phyloP scores from a whole-genome alignment of 225 moss, liverwort and hornwort species.

The Antitrichia curtipendula region DNA sequence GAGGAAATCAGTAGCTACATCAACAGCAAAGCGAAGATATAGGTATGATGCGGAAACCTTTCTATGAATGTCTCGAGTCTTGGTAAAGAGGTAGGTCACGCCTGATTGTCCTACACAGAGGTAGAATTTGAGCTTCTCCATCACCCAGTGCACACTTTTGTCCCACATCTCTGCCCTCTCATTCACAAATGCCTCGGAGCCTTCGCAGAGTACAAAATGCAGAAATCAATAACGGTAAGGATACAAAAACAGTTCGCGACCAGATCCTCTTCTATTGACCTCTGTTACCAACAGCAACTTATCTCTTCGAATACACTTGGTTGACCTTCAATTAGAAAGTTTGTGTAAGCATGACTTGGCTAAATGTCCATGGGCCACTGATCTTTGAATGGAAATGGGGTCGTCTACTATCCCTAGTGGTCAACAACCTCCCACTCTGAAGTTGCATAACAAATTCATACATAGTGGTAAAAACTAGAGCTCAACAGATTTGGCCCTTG shows the following conservation, averaged over 20 bases:
- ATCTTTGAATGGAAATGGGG: neutral
- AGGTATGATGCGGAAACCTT: conserved; percentile 17
- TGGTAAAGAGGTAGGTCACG: conserved; percentile 33
- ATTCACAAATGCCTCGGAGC: conserved; percentile 14
- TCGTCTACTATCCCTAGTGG: neutral
- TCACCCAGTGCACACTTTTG: conserved; percentile 37
- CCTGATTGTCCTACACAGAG: conserved; percentile 34
- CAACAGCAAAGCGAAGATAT: neutral
- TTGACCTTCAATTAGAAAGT: neutral
- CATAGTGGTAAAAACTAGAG: neutral
- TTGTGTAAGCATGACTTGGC: neutral
- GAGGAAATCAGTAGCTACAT: neutral
- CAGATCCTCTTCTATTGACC: neutral
- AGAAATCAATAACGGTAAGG: neutral
- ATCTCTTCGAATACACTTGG: neutral
- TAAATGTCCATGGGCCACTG: neutral
- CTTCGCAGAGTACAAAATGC: neutral
- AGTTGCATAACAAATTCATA: neutral
- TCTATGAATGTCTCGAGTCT: conserved; percentile 11
- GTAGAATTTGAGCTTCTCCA: conserved; percentile 40
- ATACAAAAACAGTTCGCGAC: neutral
- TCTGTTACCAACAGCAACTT: neutral
- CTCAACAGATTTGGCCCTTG: neutral
- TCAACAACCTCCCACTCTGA: neutral
- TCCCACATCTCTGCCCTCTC: conserved; percentile 45